Evolutionary conservation across 345 rosid species (phyloP), one percentile per base, ranked within the genome.

Genomic region (Citrus australasica): DNA sequence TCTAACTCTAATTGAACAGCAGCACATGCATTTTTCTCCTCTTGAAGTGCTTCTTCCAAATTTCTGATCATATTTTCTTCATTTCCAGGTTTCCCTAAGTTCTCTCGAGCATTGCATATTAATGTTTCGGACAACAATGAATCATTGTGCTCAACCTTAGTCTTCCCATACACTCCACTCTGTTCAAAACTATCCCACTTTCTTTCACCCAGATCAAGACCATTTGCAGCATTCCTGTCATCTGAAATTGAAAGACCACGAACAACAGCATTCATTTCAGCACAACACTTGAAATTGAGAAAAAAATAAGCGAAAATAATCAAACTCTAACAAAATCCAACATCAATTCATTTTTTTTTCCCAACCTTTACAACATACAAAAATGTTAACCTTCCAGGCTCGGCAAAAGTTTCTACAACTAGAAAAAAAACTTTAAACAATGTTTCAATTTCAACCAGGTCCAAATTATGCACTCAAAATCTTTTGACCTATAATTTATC

Each of bases 1-100:
- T 92, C 97, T 22, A 94, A 85, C 78, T 96, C 98, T 38, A 81
- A 69, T 68, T 72, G 76, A 79, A 96, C 76, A 46, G 88, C 88
- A 80, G 90, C 69, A 73, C 74, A 68, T 21, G 86, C 85, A 53
- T 85, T 76, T 53, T 83, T 87, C 81, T 86, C 97, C 75, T 88
- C 86, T 73, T 90, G 85, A 71, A 92, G 86, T 60, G 87, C 85
- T 70, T 80, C 83, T 84, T 89, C 89, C 71, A 96, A 79, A 70
- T 79, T 76, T 69, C 82, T 87, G 78, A 89, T 73, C 61, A 63
- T 55, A 69, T 78, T 75, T 27, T 74, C 80, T 65, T 81, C 89
- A 63, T 82, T 80, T 53, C 35, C 62, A 42, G 28, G 42, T 77
- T 22, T 32, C 51, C 35, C 82, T 9, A 37, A 27, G 59, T 79